Base-by-base conservation (phyloP, 768 basidiomycete genomes). In the Albatrellus ellisii region DNA sequence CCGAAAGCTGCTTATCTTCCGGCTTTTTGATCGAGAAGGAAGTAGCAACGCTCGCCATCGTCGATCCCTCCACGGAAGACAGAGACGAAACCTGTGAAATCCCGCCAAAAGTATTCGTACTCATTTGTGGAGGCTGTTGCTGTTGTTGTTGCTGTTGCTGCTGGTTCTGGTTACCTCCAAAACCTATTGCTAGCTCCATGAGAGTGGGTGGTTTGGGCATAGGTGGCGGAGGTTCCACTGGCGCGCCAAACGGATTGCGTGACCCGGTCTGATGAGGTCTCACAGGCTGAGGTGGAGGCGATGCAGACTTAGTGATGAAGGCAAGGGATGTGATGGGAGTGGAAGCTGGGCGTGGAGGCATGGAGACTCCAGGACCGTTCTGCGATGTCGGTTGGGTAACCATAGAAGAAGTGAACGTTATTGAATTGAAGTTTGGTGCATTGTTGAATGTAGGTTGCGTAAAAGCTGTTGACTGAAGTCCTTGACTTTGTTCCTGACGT, bases 191-290 rank as follows among this genome's bases (percentile, higher is more conserved):
- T 11, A 97, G 61, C 54, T 95, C 84, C 60, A 84, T 73, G 54
- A 97, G 63, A 2, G 86, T 89, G 8, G 83, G 87, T 22, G 68
- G 72, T 56, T 79, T 83, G 1, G 86, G 83, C 21, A 85, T 66
- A 12, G 83, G 77, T 1, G 78, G 72, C 12, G 49, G 47, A 29
- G 65, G 62, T 18, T 74, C 63, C 4, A 72, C 66, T 4, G 85
- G 74, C 24, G 75, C 73, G 5, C 90, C 92, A 49, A 99, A 99
- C 3, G 95, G 95, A 68, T 99, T 99, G 51, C 77, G 79, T 6
- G 88, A 87, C 21, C 95, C 94, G 3, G 95, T 99, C 57, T 83
- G 77, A 57, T 98, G 92, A 5, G 90, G 70, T 52, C 76, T 79
- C 21, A 97, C 70, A 6, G 78, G 76, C 53, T 79, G 76, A 2